Evolutionary conservation across 2,329 filamentous ascomycete species (phyloP).

Genomic region (Sarocladium oryzae): DNA sequence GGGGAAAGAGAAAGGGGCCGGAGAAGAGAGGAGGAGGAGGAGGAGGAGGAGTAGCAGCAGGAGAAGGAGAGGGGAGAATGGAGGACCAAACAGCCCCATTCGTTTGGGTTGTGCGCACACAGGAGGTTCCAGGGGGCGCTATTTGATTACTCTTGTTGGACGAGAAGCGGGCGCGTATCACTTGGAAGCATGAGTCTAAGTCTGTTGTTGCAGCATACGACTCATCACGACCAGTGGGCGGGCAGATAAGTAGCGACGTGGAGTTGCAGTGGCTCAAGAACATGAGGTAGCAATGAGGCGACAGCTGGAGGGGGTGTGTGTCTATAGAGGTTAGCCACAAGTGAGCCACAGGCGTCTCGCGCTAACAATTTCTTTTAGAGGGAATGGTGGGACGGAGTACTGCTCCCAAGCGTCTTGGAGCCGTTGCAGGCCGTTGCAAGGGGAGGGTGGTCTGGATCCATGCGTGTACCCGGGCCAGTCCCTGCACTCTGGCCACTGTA

Average conservation of each 20-base stretch:
- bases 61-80: too few species aligned
- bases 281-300: neutral
- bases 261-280: neutral
- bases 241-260: neutral
- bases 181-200: neutral
- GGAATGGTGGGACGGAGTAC: conserved; percentile 1
- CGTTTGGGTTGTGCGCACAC: neutral
- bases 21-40: conserved; percentile 3
- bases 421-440: conserved; percentile 6
- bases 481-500: neutral
- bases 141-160: neutral
- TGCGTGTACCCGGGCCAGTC: neutral
- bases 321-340: neutral
- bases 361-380: conserved; percentile 1
- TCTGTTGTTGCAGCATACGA: neutral
- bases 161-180: neutral
- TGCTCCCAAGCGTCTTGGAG: conserved; percentile 3
- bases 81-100: neutral
- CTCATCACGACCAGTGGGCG: neutral
- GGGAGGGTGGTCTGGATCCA: conserved; percentile 4
- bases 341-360: conserved; percentile 1
- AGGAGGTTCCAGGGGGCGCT: neutral
- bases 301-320: neutral
- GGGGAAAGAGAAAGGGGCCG: neutral
- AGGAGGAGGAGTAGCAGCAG: neutral